phyloP scores from a whole-genome alignment of 129 eudicot species.

The Centaurea solstitialis region DNA sequence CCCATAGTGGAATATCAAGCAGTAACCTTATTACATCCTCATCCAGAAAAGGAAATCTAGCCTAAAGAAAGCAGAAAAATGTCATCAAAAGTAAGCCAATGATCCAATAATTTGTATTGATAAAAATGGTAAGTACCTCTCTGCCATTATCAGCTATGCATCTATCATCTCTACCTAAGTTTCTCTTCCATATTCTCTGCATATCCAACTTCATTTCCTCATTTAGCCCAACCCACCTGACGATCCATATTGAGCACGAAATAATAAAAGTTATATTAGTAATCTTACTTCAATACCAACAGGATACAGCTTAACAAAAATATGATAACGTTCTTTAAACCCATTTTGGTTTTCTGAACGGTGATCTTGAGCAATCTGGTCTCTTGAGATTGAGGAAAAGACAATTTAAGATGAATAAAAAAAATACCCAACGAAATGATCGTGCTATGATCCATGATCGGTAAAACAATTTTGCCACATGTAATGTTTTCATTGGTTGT shows the following conservation, averaged over 20 bases:
- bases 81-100: slow-evolving; percentile 6
- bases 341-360: neutral
- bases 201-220: slow-evolving; percentile 96
- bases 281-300: slow-evolving; percentile 15
- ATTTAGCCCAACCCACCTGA: slow-evolving; percentile 86
- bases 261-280: neutral
- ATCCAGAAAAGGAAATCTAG: slow-evolving; percentile 96
- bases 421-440: too few relatives aligned
- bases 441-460: too few relatives aligned
- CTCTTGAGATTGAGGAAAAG: too few relatives aligned
- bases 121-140: slow-evolving; percentile 55
- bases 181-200: slow-evolving; percentile 99
- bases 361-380: too few relatives aligned
- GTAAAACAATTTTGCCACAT: too few relatives aligned
- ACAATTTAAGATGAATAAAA: too few relatives aligned
- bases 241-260: slow-evolving; percentile 7
- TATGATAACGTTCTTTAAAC: neutral
- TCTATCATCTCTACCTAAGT: slow-evolving; percentile 98
- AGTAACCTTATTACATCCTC: slow-evolving; percentile 82
- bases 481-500: too few relatives aligned
- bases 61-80: slow-evolving; percentile 45
- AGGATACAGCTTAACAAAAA: neutral
- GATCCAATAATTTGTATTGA: neutral
- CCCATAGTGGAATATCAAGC: slow-evolving; percentile 90
- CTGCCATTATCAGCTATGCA: slow-evolving; percentile 95